phyloP scores from a whole-genome alignment of 805 yeast genomes.

The Komagataella kurtzmanii region DNA sequence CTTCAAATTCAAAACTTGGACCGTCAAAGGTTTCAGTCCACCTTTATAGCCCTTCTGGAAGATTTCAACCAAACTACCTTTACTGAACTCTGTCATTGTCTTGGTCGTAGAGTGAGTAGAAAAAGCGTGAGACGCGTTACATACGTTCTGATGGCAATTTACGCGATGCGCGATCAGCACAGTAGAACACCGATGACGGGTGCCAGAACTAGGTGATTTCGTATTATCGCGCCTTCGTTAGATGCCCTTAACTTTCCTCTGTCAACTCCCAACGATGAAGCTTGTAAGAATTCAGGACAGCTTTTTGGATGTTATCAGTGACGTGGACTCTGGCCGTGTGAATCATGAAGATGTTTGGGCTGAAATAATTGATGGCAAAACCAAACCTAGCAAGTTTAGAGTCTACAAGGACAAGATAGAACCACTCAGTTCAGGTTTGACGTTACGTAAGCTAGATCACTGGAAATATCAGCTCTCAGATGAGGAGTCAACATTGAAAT shows the following conservation, averaged over 20 bases:
- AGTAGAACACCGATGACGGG: background rate
- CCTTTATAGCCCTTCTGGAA: constrained; percentile 8
- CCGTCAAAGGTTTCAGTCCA: constrained; percentile 11
- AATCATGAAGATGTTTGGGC: background rate
- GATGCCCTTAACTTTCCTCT: background rate
- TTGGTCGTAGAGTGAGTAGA: background rate
- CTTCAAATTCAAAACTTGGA: constrained; percentile 22
- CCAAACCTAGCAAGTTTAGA: background rate
- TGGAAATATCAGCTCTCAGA: background rate
- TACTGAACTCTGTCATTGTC: constrained; percentile 1
- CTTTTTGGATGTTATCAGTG: background rate
- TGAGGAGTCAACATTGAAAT: background rate
- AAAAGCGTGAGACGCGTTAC: background rate
- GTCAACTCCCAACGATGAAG: background rate
- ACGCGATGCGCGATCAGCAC: background rate
- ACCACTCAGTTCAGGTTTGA: background rate
- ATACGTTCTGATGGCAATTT: background rate
- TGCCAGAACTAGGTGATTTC: background rate
- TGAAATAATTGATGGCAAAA: background rate
- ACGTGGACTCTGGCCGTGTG: background rate
- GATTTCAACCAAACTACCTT: constrained; percentile 4
- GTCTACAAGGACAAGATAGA: background rate
- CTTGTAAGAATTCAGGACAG: background rate
- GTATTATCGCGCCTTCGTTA: background rate
- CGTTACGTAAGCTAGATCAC: background rate